A percentile compares a stretch with the other conserved stretches of the same genome.
Evolutionary conservation across 345 rosid species (phyloP).

Genomic region (Eucalyptus cloeziana): DNA sequence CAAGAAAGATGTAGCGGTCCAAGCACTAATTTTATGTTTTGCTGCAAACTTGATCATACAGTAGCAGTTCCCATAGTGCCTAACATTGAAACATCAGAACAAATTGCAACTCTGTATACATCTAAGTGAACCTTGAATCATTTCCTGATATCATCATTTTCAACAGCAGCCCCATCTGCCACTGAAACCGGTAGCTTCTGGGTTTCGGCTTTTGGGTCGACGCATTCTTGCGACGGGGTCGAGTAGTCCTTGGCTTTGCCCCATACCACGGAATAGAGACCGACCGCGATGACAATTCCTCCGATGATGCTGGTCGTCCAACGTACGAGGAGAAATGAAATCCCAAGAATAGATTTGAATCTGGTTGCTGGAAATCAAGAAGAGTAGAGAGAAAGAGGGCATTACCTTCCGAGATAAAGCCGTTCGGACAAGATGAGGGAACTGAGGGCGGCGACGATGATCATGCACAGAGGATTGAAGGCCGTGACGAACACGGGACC

Average conservation of each 20-base stretch:
- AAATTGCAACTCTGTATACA: background rate
- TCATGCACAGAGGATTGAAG: constrained; percentile 76
- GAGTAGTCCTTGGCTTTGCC: constrained; percentile 52
- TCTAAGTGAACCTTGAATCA: background rate
- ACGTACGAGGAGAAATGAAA: background rate
- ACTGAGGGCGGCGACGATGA: constrained; percentile 44
- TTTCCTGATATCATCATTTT: background rate
- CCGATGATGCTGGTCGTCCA: constrained; percentile 34
- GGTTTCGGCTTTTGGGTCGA: background rate
- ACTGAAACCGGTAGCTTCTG: constrained; percentile 26
- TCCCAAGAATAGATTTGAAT: background rate
- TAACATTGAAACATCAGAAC: background rate
- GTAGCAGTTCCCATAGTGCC: background rate
- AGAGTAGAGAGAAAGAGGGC: background rate
- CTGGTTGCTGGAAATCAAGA: background rate
- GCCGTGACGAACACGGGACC: constrained; percentile 75
- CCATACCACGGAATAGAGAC: constrained; percentile 55
- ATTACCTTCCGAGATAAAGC: constrained; percentile 55
- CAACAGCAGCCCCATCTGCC: background rate
- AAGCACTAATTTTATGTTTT: background rate
- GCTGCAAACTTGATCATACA: background rate
- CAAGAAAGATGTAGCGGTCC: background rate
- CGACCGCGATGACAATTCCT: constrained; percentile 47
- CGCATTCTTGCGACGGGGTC: background rate
- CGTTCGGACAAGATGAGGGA: constrained; percentile 45